A percentile compares a stretch with the other conserved stretches of the same genome.
Evolutionary conservation across 169 alveolate species (phyloP).

Genomic region (Cardiosporidium cionae): DNA sequence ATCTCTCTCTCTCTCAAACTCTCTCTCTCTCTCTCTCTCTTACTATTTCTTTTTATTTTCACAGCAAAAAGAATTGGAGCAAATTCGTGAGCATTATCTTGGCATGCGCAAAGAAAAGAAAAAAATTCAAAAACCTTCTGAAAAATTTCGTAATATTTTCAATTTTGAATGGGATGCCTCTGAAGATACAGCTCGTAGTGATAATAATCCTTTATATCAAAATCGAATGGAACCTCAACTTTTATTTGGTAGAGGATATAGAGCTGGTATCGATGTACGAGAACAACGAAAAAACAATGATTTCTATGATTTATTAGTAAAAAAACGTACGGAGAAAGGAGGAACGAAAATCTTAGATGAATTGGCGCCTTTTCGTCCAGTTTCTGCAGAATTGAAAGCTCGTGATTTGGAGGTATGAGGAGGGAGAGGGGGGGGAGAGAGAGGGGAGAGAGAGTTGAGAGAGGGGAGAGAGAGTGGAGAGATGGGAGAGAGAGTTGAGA

Average conservation of each 20-base stretch:
- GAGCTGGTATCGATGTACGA: constrained; percentile 45
- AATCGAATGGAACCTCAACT: constrained; percentile 74
- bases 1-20: background rate
- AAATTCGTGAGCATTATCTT: constrained; percentile 70
- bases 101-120: constrained; percentile 73
- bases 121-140: constrained; percentile 82
- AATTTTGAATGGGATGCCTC: constrained; percentile 78
- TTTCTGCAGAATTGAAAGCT: background rate
- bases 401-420: background rate
- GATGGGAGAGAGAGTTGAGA: background rate
- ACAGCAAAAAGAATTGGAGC: constrained; percentile 69
- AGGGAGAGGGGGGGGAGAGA: background rate
- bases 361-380: background rate
- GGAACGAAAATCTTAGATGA: background rate
- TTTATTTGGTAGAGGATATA: constrained; percentile 79
- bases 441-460: background rate
- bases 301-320: constrained; percentile 64
- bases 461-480: background rate
- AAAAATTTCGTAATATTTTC: constrained; percentile 70
- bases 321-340: constrained; percentile 44
- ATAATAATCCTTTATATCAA: constrained; percentile 76
- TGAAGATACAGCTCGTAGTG: constrained; percentile 72
- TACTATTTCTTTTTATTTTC: background rate
- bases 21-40: background rate
- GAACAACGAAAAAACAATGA: constrained; percentile 62